Evolutionary conservation across 192 early-diverging fungal species (phyloP).

Genomic region (Entomortierella chlamydospora): DNA sequence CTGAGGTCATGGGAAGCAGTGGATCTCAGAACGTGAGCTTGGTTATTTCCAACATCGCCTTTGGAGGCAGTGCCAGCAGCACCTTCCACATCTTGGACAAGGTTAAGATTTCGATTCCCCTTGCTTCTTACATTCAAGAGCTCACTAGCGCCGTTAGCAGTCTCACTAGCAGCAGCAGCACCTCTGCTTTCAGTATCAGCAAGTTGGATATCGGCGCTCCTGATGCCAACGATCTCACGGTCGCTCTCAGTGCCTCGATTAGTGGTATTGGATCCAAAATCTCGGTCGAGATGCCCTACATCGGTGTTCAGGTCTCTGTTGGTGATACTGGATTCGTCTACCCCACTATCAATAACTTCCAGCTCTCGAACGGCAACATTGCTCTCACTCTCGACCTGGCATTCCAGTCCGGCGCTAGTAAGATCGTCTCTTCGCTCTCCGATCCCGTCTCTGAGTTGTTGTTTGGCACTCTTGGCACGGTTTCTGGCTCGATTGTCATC

Average conservation of each 20-base stretch:
- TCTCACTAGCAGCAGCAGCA: constrained; percentile 10
- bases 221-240: constrained; percentile 28
- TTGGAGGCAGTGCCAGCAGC: constrained; percentile 26
- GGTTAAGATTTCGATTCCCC: constrained; percentile 35
- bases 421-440: constrained; percentile 26
- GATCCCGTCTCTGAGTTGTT: constrained; percentile 30
- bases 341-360: constrained; percentile 42
- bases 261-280: constrained; percentile 47
- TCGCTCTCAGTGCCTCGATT: constrained; percentile 39
- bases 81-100: constrained; percentile 43
- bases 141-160: constrained; percentile 24
- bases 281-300: constrained; percentile 43
- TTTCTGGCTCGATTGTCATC: constrained; percentile 30
- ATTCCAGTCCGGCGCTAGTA: constrained; percentile 27
- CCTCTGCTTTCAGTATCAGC: constrained; percentile 27
- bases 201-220: constrained; percentile 41
- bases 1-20: constrained; percentile 41
- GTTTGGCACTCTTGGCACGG: constrained; percentile 21
- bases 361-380: constrained; percentile 43
- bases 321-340: constrained; percentile 22
- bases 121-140: constrained; percentile 40
- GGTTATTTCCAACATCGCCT: constrained; percentile 51
- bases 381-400: constrained; percentile 27
- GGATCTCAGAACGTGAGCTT: constrained; percentile 35
- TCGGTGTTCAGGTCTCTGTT: constrained; percentile 22